These are phyloP conservation scores for Eleusine indica DNA, from an alignment of 176 grass and related monocot species.

Conservation along the genomic window DNA sequence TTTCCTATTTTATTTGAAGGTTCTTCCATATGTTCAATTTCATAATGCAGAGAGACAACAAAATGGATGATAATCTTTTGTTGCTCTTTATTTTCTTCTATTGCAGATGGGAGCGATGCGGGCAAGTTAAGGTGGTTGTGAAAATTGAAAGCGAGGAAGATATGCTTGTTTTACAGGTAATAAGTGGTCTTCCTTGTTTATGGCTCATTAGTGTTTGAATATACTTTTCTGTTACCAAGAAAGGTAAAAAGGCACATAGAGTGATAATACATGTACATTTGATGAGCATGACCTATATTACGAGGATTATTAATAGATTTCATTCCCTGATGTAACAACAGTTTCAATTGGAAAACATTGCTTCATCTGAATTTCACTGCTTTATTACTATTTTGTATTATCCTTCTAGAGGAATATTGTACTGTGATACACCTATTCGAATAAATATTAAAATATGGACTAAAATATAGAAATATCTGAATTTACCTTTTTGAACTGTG, in stretches of 20 bases:
- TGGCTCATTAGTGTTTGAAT: neutral
- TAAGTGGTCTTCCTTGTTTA: conserved; percentile 28
- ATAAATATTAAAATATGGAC: neutral
- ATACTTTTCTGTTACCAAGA: neutral
- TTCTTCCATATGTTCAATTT: conserved; percentile 15
- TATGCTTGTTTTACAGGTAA: conserved; percentile 94
- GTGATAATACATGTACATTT: neutral
- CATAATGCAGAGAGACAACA: neutral
- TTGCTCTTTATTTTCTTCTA: conserved; percentile 1
- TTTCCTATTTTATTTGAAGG: neutral
- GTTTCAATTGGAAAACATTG: neutral
- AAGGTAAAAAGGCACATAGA: neutral
- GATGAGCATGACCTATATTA: neutral
- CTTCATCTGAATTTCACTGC: neutral
- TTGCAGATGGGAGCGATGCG: conserved; percentile 92
- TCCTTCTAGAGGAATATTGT: neutral
- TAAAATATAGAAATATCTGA: neutral
- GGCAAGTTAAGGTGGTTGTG: conserved; percentile 94
- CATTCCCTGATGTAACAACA: neutral
- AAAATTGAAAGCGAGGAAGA: conserved; percentile 92
- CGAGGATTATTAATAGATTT: neutral
- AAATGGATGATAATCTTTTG: conserved; percentile 22
- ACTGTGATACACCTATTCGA: neutral
- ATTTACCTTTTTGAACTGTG: neutral
- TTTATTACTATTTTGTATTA: neutral